A percentile compares a stretch with the other conserved stretches of the same genome.
These are phyloP conservation scores for Cutaneotrichosporon cavernicola DNA, from an alignment of 1,284 basidiomycete species.

Conservation along the genomic window DNA sequence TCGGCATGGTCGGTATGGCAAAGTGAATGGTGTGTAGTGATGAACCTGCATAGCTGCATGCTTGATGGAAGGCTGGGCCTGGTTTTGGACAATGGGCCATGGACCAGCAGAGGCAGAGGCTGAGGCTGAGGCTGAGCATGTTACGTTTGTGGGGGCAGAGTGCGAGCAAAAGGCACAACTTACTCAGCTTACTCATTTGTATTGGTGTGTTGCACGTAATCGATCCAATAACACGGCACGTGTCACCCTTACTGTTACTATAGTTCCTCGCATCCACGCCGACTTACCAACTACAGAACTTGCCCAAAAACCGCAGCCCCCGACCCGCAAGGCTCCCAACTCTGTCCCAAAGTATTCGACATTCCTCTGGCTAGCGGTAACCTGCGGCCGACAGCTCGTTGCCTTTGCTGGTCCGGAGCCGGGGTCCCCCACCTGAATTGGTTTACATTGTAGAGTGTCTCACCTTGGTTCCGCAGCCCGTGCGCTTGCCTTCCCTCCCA, in stretches of 20 bases:
- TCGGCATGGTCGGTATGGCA: too few relatives aligned
- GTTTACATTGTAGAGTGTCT: background rate
- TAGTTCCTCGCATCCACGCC: background rate
- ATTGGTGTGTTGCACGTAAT: background rate
- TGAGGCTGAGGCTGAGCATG: too few relatives aligned
- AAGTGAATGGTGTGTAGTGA: too few relatives aligned
- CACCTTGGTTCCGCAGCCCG: background rate
- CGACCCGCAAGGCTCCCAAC: background rate
- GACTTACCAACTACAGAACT: background rate
- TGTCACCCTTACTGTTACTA: background rate
- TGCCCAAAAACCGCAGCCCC: background rate
- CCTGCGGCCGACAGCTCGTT: background rate
- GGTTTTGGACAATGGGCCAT: too few relatives aligned
- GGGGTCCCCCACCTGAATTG: background rate
- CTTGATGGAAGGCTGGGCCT: too few relatives aligned
- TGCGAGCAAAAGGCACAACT: background rate
- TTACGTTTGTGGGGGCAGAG: background rate
- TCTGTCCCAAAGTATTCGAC: background rate
- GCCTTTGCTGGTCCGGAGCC: background rate
- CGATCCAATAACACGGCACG: background rate
- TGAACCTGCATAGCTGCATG: too few relatives aligned
- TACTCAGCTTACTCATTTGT: too few relatives aligned
- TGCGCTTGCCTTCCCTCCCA: background rate
- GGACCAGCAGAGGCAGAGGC: too few relatives aligned
- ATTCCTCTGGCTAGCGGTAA: background rate